A percentile compares a stretch with the other conserved stretches of the same genome.
phyloP scores from a whole-genome alignment of 108 stramenopile species.

The Fistulifera solaris region DNA sequence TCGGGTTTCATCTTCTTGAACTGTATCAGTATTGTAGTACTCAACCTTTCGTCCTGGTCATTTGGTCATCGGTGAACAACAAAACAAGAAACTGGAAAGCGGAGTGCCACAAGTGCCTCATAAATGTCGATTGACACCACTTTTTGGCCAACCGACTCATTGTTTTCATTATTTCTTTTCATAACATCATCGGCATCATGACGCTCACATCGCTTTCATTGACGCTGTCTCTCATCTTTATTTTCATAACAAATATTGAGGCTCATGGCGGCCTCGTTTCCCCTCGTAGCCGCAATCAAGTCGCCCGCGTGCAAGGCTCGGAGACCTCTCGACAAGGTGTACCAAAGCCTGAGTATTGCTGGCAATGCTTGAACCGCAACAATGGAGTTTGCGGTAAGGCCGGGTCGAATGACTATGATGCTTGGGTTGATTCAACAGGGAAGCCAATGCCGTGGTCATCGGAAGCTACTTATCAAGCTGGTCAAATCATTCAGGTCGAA shows the following conservation, averaged over 20 bases:
- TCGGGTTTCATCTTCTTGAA: too few species aligned
- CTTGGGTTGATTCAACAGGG: slow-evolving; percentile 18
- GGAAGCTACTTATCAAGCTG: slow-evolving; percentile 30
- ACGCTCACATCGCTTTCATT: too few species aligned
- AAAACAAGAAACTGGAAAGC: too few species aligned
- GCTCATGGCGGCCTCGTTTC: slow-evolving; percentile 29
- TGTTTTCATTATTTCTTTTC: too few species aligned
- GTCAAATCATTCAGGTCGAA: slow-evolving; percentile 26
- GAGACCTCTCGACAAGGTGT: background rate
- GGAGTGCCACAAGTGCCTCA: too few species aligned
- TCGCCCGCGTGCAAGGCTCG: slow-evolving; percentile 14
- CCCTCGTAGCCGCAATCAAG: slow-evolving; percentile 31
- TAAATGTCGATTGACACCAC: too few species aligned
- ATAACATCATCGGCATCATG: too few species aligned
- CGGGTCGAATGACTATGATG: slow-evolving; percentile 22
- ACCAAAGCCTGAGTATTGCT: slow-evolving; percentile 3
- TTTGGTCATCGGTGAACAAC: too few species aligned
- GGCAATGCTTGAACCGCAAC: slow-evolving; percentile 8
- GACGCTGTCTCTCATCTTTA: too few species aligned
- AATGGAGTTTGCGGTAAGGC: slow-evolving; percentile 19
- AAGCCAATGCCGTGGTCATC: slow-evolving; percentile 15
- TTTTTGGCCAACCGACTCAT: too few species aligned
- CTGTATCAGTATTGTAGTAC: too few species aligned
- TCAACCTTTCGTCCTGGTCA: too few species aligned
- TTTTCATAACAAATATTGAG: slow-evolving; percentile 1